Conservation (phyloP, 768 basidiomycete genomes). For the Macrolepiota dolichaula region DNA sequence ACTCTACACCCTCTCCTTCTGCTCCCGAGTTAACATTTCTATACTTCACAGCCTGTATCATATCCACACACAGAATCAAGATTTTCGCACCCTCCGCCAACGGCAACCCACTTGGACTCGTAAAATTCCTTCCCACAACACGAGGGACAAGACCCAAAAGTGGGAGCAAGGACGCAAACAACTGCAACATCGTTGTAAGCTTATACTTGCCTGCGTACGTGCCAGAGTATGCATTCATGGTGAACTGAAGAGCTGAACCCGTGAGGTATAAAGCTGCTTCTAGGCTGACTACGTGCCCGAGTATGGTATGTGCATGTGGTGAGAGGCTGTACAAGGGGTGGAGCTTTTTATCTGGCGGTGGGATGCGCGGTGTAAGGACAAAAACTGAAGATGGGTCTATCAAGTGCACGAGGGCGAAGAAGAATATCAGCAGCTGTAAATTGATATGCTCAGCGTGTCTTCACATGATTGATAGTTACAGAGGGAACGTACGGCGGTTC, state of each 20-base stretch:
- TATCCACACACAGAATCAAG: background rate
- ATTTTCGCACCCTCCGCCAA: background rate
- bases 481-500: background rate
- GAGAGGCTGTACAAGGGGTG: background rate
- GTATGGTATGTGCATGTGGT: background rate
- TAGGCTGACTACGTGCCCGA: background rate
- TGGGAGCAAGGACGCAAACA: background rate
- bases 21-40: background rate
- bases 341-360: background rate
- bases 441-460: background rate
- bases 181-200: background rate
- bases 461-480: background rate
- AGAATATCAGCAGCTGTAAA: background rate
- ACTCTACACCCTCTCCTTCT: background rate
- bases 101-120: background rate
- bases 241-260: constrained; percentile 19
- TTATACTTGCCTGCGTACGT: constrained; percentile 23
- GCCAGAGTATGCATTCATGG: constrained; percentile 19
- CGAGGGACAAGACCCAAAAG: background rate
- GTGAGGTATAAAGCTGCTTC: constrained; percentile 11
- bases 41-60: background rate
- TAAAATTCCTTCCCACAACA: background rate
- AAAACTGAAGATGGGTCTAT: background rate
- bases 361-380: constrained; percentile 8
- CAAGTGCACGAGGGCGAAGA: constrained; percentile 5